phyloP scores from a whole-genome alignment of 2,329 filamentous ascomycete species.

The Zymoseptoria pseudotritici region DNA sequence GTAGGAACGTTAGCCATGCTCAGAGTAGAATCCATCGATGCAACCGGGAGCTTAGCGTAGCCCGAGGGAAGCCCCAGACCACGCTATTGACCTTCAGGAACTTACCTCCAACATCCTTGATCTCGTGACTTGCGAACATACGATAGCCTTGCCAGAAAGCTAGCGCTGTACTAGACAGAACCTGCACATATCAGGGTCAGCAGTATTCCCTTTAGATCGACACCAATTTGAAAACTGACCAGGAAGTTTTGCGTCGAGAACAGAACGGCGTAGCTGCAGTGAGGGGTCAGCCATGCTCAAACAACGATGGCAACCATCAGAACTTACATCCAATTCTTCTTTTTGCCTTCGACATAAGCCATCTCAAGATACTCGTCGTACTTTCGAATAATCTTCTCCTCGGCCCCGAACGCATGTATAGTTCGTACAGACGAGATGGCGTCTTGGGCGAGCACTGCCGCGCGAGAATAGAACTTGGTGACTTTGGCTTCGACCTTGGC shows the following conservation, averaged over 20 bases:
- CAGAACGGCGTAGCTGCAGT: constrained; percentile 20
- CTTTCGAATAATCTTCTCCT: constrained; percentile 35
- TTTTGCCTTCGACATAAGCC: constrained; percentile 39
- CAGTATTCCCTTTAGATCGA: neutral
- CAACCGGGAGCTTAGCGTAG: too few relatives aligned
- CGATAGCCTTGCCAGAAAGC: constrained; percentile 41
- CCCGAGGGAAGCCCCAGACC: too few relatives aligned
- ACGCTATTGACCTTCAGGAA: too few relatives aligned
- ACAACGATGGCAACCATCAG: neutral
- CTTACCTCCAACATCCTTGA: constrained; percentile 20
- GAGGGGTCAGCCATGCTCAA: neutral
- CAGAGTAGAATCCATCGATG: too few relatives aligned
- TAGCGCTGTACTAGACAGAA: constrained; percentile 32
- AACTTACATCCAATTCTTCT: constrained; percentile 32
- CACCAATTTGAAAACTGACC: constrained; percentile 10
- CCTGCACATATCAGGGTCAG: neutral
- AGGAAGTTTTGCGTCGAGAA: constrained; percentile 39
- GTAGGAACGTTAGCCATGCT: too few relatives aligned
- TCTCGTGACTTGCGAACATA: constrained; percentile 29
- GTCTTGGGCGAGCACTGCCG: constrained; percentile 44
- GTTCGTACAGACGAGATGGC: constrained; percentile 44
- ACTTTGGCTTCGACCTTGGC: constrained; percentile 31
- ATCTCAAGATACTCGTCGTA: constrained; percentile 39
- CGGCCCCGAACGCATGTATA: constrained; percentile 44
- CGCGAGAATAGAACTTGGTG: constrained; percentile 35